Evolutionary conservation across 2,329 filamentous ascomycete species (phyloP).

Genomic region (Arthrinium puccinioides): DNA sequence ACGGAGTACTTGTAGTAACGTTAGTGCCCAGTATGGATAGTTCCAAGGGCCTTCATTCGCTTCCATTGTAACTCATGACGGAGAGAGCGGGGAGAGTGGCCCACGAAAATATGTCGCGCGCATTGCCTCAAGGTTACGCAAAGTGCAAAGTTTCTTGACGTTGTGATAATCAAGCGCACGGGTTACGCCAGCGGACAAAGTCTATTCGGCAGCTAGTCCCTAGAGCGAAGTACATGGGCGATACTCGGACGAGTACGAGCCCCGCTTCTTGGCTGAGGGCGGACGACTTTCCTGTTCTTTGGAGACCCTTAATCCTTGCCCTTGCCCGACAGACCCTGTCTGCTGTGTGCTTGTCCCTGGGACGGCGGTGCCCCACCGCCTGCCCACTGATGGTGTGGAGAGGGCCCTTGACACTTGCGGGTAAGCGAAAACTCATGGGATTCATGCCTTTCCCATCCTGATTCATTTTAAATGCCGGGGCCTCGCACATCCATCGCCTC

Average conservation of each 20-base stretch:
- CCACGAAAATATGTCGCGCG: too few species aligned
- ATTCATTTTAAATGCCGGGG: slow-evolving; percentile 6
- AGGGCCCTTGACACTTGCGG: slow-evolving; percentile 5
- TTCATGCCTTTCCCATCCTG: slow-evolving; percentile 11
- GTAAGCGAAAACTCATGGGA: slow-evolving; percentile 10
- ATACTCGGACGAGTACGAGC: background rate
- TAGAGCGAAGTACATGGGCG: background rate
- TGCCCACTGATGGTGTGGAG: slow-evolving; percentile 5
- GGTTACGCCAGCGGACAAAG: background rate
- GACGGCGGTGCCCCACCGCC: slow-evolving; percentile 1
- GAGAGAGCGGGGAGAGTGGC: too few species aligned
- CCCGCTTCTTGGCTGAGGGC: background rate
- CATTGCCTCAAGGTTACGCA: too few species aligned
- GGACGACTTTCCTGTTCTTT: background rate
- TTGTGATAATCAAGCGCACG: background rate
- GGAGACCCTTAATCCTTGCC: slow-evolving; percentile 2
- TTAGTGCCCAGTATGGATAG: too few species aligned
- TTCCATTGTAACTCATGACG: too few species aligned
- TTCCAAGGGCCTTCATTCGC: too few species aligned
- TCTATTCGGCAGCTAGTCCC: too few species aligned
- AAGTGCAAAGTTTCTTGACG: too few species aligned
- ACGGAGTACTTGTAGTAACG: too few species aligned
- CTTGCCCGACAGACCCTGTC: background rate
- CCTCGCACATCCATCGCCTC: slow-evolving; percentile 2
- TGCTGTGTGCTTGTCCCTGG: slow-evolving; percentile 1